phyloP scores from a whole-genome alignment of 495 filamentous ascomycete species.

The Xylaria intraflava region DNA sequence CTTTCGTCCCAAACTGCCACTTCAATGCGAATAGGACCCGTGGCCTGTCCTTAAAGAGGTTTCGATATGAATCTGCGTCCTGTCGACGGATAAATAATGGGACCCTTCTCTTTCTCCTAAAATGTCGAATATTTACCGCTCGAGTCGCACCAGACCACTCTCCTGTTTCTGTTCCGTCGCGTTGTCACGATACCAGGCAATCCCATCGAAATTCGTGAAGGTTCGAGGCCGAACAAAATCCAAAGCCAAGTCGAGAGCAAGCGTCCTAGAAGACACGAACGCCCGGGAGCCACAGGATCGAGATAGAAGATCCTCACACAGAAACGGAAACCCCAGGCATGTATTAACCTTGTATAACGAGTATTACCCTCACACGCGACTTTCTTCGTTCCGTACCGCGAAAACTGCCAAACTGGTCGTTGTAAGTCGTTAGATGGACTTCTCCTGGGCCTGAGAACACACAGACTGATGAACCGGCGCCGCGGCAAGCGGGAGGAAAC shows the following conservation, averaged over 20 bases:
- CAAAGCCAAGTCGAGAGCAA: neutral
- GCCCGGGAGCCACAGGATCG: neutral
- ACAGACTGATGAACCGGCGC: neutral
- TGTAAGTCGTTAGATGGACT: neutral
- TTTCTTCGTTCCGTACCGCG: neutral
- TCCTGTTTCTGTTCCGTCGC: conserved; percentile 10
- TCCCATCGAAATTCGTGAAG: conserved; percentile 9
- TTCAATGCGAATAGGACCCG: neutral
- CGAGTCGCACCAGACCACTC: conserved; percentile 2
- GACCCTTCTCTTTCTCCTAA: neutral
- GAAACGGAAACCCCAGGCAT: neutral
- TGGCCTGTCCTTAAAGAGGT: neutral
- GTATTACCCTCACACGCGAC: neutral
- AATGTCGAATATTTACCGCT: neutral
- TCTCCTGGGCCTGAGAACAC: neutral
- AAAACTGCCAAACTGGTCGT: neutral
- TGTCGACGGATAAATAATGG: neutral
- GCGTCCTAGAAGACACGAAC: conserved; percentile 13
- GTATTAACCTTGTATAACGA: neutral
- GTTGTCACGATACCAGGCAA: neutral
- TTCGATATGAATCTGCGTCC: neutral
- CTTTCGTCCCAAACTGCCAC: neutral
- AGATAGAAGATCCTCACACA: neutral
- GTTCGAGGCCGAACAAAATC: neutral
- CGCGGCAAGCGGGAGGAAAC: neutral